Conservation (phyloP, 179 eudicot genomes). For the Beta lomatogona region DNA sequence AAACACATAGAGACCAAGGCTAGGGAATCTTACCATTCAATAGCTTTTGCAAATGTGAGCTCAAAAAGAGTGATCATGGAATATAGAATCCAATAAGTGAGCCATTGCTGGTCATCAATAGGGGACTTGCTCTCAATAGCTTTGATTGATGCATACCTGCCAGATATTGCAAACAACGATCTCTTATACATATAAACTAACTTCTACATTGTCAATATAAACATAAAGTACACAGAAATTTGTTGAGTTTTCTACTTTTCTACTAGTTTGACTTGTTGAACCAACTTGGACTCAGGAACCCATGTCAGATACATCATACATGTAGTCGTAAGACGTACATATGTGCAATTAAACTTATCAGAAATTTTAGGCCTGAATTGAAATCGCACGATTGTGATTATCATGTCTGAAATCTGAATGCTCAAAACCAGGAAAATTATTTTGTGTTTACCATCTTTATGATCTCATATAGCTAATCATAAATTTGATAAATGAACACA, state of each 20-base stretch:
- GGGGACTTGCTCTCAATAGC: conserved; percentile 91
- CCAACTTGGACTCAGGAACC: neutral
- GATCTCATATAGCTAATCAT: neutral
- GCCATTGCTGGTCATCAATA: conserved; percentile 91
- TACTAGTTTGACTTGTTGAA: neutral
- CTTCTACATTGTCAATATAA: neutral
- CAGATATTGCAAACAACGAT: neutral
- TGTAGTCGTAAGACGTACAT: no score
- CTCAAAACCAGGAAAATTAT: neutral
- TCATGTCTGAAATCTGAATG: neutral
- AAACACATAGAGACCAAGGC: conserved; percentile 4
- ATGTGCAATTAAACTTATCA: neutral
- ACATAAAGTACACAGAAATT: neutral
- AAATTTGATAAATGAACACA: neutral
- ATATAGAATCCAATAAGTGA: conserved; percentile 91
- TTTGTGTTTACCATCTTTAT: neutral
- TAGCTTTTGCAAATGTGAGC: conserved; percentile 77
- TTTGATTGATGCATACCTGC: conserved; percentile 85
- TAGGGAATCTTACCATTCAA: conserved; percentile 70
- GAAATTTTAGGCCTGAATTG: neutral
- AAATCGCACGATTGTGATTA: neutral
- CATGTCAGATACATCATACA: neutral
- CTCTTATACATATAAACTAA: neutral
- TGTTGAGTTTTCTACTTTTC: neutral
- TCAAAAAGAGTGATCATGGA: conserved; percentile 91